Conservation (phyloP, 2,329 filamentous ascomycete genomes). For the Diaporthe sp. region DNA sequence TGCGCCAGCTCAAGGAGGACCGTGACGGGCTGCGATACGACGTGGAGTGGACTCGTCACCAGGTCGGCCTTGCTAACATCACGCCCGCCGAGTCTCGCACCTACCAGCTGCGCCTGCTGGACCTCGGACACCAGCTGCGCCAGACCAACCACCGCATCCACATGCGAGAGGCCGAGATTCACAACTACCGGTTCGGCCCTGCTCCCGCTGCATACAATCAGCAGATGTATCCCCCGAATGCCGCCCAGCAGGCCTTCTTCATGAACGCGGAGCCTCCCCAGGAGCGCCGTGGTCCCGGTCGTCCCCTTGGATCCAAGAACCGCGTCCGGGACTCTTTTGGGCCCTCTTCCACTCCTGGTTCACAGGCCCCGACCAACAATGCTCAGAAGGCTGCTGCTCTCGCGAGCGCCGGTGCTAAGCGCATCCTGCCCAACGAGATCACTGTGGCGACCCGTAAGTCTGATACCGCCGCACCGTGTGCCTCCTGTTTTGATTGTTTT, state of each 20-base stretch:
- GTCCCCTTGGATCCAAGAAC: constrained; percentile 33
- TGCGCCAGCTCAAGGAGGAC: constrained; percentile 54
- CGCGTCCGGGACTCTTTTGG: not conserved
- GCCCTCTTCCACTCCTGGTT: not conserved
- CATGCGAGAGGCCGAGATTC: constrained; percentile 46
- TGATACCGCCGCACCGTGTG: not conserved
- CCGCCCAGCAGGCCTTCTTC: constrained; percentile 6
- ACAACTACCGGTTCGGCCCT: constrained; percentile 34
- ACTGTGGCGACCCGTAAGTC: constrained; percentile 33
- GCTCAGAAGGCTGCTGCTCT: constrained; percentile 33
- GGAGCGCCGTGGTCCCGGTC: constrained; percentile 35
- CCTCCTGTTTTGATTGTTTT: not conserved
- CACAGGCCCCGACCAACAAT: not conserved
- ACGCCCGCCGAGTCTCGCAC: constrained; percentile 54
- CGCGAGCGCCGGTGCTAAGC: constrained; percentile 33
- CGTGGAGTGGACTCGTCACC: constrained; percentile 51
- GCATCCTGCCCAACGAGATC: constrained; percentile 28
- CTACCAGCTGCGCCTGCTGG: constrained; percentile 54
- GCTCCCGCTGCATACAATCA: not conserved
- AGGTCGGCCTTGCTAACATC: constrained; percentile 44
- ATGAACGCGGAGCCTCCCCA: constrained; percentile 28
- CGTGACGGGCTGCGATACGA: constrained; percentile 55
- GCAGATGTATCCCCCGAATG: not conserved
- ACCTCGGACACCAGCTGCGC: constrained; percentile 56
- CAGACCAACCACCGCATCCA: constrained; percentile 54